Evolutionary conservation across 805 yeast species (phyloP).

Genomic region (Metschnikowia lochheadii): DNA sequence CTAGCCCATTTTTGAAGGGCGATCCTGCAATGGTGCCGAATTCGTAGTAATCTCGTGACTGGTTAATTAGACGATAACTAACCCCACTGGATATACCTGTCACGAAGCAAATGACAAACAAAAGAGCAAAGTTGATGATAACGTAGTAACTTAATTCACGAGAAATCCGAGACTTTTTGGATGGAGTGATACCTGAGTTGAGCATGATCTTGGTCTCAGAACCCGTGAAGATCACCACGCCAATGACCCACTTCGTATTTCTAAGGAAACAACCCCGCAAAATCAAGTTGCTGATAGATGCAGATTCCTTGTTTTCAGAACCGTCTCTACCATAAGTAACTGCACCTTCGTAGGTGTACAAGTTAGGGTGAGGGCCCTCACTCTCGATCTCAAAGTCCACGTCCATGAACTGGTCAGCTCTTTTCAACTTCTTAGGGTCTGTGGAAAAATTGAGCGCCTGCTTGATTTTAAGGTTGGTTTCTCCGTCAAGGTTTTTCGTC

Average conservation of each 20-base stretch:
- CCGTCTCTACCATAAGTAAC: constrained; percentile 27
- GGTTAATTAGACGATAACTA: constrained; percentile 43
- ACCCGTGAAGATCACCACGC: constrained; percentile 74
- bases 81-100: constrained; percentile 71
- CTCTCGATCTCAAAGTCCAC: constrained; percentile 67
- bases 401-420: constrained; percentile 34
- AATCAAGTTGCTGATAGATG: constrained; percentile 63
- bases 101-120: constrained; percentile 64
- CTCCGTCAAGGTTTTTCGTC: constrained; percentile 82
- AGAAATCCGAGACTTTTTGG: constrained; percentile 70
- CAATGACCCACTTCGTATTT: constrained; percentile 81
- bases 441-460: constrained; percentile 65
- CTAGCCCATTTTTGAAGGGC: constrained; percentile 62
- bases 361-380: constrained; percentile 79
- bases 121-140: constrained; percentile 56
- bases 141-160: constrained; percentile 70
- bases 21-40: constrained; percentile 65
- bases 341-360: constrained; percentile 75
- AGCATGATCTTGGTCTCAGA: constrained; percentile 77
- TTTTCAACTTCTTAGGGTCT: constrained; percentile 37
- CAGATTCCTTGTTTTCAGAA: constrained; percentile 50
- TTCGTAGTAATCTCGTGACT: constrained; percentile 63
- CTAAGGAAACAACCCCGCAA: constrained; percentile 75
- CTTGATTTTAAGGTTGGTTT: constrained; percentile 64
- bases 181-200: constrained; percentile 75